Evolutionary conservation across 805 yeast species (phyloP).

Genomic region (Barnettozyma pratensis): DNA sequence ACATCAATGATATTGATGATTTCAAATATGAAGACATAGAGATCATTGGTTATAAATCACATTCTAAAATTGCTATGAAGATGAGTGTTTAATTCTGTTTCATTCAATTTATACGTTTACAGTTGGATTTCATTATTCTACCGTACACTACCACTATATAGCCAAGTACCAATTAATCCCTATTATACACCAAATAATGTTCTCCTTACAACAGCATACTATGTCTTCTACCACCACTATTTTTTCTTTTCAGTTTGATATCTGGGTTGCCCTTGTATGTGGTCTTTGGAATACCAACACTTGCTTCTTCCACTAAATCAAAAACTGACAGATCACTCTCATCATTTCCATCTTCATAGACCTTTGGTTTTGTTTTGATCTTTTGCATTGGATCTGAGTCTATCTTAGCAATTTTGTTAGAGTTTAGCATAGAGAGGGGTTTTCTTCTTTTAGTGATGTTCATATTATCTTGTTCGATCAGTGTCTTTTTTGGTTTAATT

Average conservation of each 20-base stretch:
- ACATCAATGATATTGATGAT: conserved; percentile 73
- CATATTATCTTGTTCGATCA: conserved; percentile 17
- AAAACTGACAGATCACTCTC: conserved; percentile 24
- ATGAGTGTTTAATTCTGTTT: conserved; percentile 73
- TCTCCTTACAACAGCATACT: conserved; percentile 15
- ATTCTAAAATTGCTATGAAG: conserved; percentile 83
- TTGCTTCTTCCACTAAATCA: conserved; percentile 25
- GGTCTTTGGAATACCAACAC: conserved; percentile 25
- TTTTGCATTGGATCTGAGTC: conserved; percentile 6
- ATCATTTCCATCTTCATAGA: conserved; percentile 7
- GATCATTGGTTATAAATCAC: conserved; percentile 74
- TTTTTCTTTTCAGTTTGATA: conserved; percentile 12
- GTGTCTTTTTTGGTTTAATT: conserved; percentile 8
- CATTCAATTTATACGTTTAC: not conserved
- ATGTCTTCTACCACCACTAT: conserved; percentile 21
- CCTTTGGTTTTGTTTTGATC: conserved; percentile 5
- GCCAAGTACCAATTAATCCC: not conserved
- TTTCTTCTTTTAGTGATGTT: conserved; percentile 26
- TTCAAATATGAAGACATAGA: conserved; percentile 87
- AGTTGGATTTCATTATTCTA: not conserved
- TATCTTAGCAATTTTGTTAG: conserved; percentile 15
- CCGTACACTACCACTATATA: not conserved
- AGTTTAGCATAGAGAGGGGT: conserved; percentile 15
- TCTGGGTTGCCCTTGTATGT: conserved; percentile 22
- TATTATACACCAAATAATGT: too few species aligned